A percentile compares a stretch with the other conserved stretches of the same genome.
Evolutionary conservation across 2,329 filamentous ascomycete species (phyloP).

Genomic region (Rhinocladiella similis): DNA sequence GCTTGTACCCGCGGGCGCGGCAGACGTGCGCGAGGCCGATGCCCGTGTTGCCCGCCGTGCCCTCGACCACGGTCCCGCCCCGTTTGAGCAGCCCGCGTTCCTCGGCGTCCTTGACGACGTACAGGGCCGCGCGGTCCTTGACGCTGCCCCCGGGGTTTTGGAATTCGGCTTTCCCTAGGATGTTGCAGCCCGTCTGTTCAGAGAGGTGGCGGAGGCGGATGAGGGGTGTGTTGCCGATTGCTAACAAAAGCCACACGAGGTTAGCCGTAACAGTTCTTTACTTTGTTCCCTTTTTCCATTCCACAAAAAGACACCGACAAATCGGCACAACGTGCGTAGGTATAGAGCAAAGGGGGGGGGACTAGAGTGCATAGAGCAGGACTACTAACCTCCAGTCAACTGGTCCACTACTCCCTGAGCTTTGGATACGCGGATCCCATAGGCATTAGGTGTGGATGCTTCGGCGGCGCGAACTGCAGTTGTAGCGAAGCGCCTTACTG

Average conservation of each 20-base stretch:
- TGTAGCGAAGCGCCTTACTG: constrained; percentile 62
- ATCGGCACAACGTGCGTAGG: too few relatives aligned
- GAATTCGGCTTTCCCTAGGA: constrained; percentile 97
- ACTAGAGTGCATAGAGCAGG: too few relatives aligned
- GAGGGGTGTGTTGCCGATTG: constrained; percentile 95
- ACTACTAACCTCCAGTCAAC: constrained; percentile 71
- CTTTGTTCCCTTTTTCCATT: neutral
- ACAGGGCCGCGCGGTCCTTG: constrained; percentile 94
- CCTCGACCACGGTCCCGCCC: constrained; percentile 93
- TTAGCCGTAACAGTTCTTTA: neutral
- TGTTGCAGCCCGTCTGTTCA: constrained; percentile 85
- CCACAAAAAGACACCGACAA: too few relatives aligned
- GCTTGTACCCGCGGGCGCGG: constrained; percentile 83
- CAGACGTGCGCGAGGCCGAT: constrained; percentile 98
- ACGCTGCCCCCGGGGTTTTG: constrained; percentile 96
- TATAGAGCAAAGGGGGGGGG: neutral
- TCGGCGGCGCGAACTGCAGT: constrained; percentile 55
- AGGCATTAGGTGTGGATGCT: constrained; percentile 37
- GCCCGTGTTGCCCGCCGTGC: constrained; percentile 95
- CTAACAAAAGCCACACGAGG: constrained; percentile 47
- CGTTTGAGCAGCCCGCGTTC: constrained; percentile 77
- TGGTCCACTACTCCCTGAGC: constrained; percentile 78
- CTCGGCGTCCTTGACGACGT: constrained; percentile 91
- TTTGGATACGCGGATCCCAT: constrained; percentile 72
- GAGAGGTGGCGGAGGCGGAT: constrained; percentile 88